Base-by-base conservation (phyloP, 371 early-diverging fungal species). In the Mucor piriformis region DNA sequence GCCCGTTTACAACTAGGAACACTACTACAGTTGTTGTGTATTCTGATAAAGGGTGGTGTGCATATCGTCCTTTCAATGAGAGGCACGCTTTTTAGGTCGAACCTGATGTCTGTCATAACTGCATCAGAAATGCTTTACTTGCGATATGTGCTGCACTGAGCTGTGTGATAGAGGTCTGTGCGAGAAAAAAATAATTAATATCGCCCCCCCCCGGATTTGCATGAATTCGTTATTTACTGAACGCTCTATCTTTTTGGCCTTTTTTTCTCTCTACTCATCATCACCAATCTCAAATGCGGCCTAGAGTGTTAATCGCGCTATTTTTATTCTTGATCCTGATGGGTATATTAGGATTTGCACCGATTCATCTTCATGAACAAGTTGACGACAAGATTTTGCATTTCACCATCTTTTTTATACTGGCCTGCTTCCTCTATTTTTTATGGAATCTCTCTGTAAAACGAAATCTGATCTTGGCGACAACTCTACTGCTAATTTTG, bases 321-420 rank as follows among this genome's bases (percentile, higher is more conserved):
- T 74, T 67, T 35, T 24, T 76, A 18, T 56, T 74, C 2, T 61
- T 81, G 50, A 34, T 74, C 0, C 15, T 73, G 6, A 67, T 81
- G 70, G 81, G 67, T 29, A 44, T 77, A 6, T 58, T 81, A 10
- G 81, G 81, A 0, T 81, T 81, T 58, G 66, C 78, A 42, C 81
- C 81, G 23, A 69, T 81, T 25, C 58, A 71, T 7, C 37, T 76
- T 12, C 60, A 71, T 29, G 66, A 66, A 16, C 58, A 49, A 27
- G 47, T 81, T 12, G 71, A 76, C 57, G 81, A 81, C 63, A 81
- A 81, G 51, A 49, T 71, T 3, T 64, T 81, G 11, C 81, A 81
- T 29, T 76, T 72, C 32, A 32, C 46, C 27, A 54, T 69, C 13
- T 77, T 77, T 58, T 67, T 64, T 43, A 61, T 72, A 27, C 50